Evolutionary conservation across 164 flowering plant species (phyloP), one percentile per base, ranked within the genome.

Genomic region (Santalum album): DNA sequence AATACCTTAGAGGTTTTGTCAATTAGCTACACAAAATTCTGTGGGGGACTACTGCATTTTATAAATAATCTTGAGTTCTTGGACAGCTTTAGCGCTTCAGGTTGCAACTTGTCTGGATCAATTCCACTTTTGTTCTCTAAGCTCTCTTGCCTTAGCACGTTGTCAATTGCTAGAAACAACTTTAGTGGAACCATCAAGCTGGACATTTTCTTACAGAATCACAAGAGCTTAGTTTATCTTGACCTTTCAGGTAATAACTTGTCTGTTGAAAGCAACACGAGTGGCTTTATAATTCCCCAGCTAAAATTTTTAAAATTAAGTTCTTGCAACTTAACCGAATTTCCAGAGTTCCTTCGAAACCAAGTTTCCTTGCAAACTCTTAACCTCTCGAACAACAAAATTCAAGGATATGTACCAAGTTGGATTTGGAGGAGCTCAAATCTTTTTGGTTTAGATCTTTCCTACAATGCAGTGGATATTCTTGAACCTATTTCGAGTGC

Each of bases 281-380:
- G 9, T 29, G 48, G 36, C 29, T 48, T 18, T 16, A 49, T 14
- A 26, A 15, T 36, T 3, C 42, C 59, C 1, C 15, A 39, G 3
- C 9, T 54, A 18, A 0, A 1, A 1, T 3, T 0, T 9, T 49
- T 61, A 16, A 20, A 0, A 5, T 36, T 55, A 16, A 9, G 15
- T 22, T 62, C 55, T 20, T 55, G 65, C 52, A 49, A 49, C 20
- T 1, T 55, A 6, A 42, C 15, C 22, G 17, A 55, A 6, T 21
- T 62, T 21, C 59, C 65, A 39, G 24, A 2, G 22, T 55, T 55
- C 50, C 11, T 59, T 4, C 2, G 6, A 20, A 25, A 6, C 25
- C 25, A 9, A n/a, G n/a, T n/a, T n/a, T n/a, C n/a, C n/a, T n/a
- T n/a, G n/a, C n/a, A n/a, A n/a, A n/a, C n/a, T n/a, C n/a, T n/a